Evolutionary conservation across 352 stramenopile species (phyloP).

Genomic region (Pythium volutum): DNA sequence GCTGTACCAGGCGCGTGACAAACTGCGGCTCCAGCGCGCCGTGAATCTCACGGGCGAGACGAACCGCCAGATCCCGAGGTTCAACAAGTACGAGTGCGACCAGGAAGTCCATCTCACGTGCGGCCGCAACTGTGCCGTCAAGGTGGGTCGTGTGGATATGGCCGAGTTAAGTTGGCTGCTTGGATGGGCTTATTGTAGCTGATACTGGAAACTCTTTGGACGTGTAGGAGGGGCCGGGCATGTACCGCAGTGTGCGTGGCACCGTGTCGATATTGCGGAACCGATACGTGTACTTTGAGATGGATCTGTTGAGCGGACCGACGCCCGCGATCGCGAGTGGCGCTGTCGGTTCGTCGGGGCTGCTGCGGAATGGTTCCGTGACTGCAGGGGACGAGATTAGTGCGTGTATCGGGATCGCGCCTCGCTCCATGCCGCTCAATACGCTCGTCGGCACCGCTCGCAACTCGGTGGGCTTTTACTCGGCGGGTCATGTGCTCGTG

Average conservation of each 20-base stretch:
- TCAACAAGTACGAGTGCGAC: constrained; percentile 79
- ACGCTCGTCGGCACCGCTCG: constrained; percentile 76
- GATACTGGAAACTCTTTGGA: too few species aligned
- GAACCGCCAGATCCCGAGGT: constrained; percentile 58
- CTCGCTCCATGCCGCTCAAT: constrained; percentile 70
- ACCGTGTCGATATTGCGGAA: constrained; percentile 58
- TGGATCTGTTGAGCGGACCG: constrained; percentile 54
- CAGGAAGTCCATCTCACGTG: constrained; percentile 87
- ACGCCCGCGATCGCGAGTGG: constrained; percentile 31
- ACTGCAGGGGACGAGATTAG: constrained; percentile 41
- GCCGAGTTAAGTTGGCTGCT: too few species aligned
- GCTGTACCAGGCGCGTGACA: constrained; percentile 77
- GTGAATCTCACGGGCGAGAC: constrained; percentile 63
- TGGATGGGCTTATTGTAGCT: too few species aligned
- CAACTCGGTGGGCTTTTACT: constrained; percentile 83
- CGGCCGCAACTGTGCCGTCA: constrained; percentile 77
- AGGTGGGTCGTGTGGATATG: constrained; percentile 32
- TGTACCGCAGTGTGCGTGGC: constrained; percentile 79
- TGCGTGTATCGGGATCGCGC: constrained; percentile 79
- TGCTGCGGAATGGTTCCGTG: background rate
- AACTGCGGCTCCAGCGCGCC: constrained; percentile 67
- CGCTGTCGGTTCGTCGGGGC: background rate
- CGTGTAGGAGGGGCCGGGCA: constrained; percentile 39
- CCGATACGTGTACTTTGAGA: constrained; percentile 87
- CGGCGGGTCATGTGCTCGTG: constrained; percentile 71